phyloP scores from a whole-genome alignment of 805 yeast genomes.

The Saccharomycopsis sp. region DNA sequence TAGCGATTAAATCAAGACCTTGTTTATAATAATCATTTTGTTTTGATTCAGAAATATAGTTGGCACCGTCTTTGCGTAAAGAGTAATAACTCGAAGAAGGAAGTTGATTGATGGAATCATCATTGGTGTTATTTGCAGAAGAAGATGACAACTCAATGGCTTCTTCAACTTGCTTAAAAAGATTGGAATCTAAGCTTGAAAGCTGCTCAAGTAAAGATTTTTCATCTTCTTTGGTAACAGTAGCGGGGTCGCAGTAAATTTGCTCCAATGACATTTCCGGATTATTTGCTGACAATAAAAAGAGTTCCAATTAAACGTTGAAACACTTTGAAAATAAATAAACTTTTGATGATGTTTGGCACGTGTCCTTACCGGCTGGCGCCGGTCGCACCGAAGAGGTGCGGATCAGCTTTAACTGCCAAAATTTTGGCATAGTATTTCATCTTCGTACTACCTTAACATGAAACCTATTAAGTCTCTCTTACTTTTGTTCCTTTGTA shows the following conservation, averaged over 20 bases:
- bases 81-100: conserved; percentile 47
- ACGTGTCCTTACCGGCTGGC: too few species aligned
- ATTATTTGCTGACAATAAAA: too few species aligned
- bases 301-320: too few species aligned
- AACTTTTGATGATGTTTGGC: too few species aligned
- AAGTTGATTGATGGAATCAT: conserved; percentile 35
- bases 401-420: too few species aligned
- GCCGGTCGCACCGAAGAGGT: too few species aligned
- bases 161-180: conserved; percentile 16
- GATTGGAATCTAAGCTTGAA: conserved; percentile 8
- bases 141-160: conserved; percentile 27
- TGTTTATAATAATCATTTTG: conserved; percentile 30
- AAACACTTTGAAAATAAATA: too few species aligned
- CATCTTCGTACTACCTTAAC: too few species aligned
- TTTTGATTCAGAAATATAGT: conserved; percentile 24
- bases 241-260: conserved; percentile 12
- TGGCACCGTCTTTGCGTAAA: conserved; percentile 25
- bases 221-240: conserved; percentile 10
- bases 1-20: conserved; percentile 62
- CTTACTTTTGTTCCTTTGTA: too few species aligned
- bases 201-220: conserved; percentile 5
- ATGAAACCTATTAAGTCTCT: too few species aligned
- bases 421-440: too few species aligned
- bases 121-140: conserved; percentile 19
- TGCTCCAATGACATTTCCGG: conserved; percentile 7